These are phyloP conservation scores for Rutstroemia sp. DNA, from an alignment of 2,329 filamentous ascomycete species.

Conservation along the genomic window DNA sequence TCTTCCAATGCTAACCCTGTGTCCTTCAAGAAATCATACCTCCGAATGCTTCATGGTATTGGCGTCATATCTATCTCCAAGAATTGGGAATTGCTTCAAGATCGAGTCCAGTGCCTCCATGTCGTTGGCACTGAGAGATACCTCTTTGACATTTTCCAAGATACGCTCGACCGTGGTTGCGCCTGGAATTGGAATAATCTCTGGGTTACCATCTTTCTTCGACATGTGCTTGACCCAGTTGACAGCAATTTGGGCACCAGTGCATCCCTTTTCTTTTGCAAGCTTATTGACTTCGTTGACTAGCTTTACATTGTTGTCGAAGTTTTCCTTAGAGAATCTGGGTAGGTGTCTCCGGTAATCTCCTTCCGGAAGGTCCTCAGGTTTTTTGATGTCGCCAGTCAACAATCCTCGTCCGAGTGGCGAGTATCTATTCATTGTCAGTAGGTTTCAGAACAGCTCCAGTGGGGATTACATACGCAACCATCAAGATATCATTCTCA, in stretches of 20 bases:
- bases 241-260: conserved; percentile 57
- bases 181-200: conserved; percentile 60
- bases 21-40: background rate
- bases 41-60: background rate
- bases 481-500: conserved; percentile 59
- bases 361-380: conserved; percentile 47
- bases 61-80: conserved; percentile 41
- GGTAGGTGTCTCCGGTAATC: conserved; percentile 52
- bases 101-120: conserved; percentile 43
- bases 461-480: conserved; percentile 38
- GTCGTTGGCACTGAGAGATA: conserved; percentile 44
- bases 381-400: conserved; percentile 42
- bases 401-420: conserved; percentile 59
- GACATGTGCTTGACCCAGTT: conserved; percentile 40
- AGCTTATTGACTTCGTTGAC: conserved; percentile 49
- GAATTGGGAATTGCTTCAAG: conserved; percentile 39
- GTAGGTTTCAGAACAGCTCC: conserved; percentile 1
- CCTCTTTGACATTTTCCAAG: conserved; percentile 49
- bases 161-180: conserved; percentile 49
- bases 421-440: conserved; percentile 43
- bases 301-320: conserved; percentile 57
- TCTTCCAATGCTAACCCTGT: background rate
- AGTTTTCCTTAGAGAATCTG: conserved; percentile 55
- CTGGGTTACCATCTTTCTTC: conserved; percentile 24
- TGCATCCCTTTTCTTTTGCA: conserved; percentile 52